Percentiles rank a stretch among this genome's conserved stretches.
These are phyloP conservation scores for Hyphodiscus hymeniophilus DNA, from an alignment of 495 filamentous ascomycete genomes.

Conservation along the genomic window DNA sequence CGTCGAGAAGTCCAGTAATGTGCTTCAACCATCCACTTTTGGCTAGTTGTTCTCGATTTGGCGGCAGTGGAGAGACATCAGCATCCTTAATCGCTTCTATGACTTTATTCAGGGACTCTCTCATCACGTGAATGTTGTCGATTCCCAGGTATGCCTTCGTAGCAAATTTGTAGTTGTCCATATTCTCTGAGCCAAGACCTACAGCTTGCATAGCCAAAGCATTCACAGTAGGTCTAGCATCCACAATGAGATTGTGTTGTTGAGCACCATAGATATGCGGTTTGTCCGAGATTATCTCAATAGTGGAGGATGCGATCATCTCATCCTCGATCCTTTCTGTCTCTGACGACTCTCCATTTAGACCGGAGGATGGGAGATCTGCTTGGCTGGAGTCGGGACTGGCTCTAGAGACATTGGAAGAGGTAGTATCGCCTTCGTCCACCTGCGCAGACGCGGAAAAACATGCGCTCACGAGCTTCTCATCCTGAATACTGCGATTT, in stretches of 20 bases:
- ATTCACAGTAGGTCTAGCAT: constrained; percentile 92
- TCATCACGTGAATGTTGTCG: constrained; percentile 98
- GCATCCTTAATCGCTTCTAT: constrained; percentile 88
- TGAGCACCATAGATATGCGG: constrained; percentile 69
- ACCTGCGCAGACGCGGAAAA: constrained; percentile 65
- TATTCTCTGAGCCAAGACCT: constrained; percentile 91
- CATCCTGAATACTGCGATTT: constrained; percentile 91
- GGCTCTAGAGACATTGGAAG: constrained; percentile 31
- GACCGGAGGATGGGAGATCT: constrained; percentile 32
- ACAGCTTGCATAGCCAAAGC: constrained; percentile 93
- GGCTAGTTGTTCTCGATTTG: constrained; percentile 70
- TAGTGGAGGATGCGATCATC: constrained; percentile 43
- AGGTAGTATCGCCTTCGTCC: constrained; percentile 37
- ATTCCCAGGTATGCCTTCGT: constrained; percentile 95
- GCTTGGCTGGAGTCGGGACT: constrained; percentile 54
- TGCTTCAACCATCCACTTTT: constrained; percentile 92
- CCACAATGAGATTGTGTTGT: constrained; percentile 91
- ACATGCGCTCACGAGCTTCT: constrained; percentile 85
- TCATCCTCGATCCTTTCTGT: constrained; percentile 69
- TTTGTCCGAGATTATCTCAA: constrained; percentile 30
- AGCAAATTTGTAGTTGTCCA: constrained; percentile 92
- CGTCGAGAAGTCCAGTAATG: constrained; percentile 76
- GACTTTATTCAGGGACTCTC: constrained; percentile 81
- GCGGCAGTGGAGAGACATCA: constrained; percentile 76
- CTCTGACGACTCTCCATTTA: constrained; percentile 37